A percentile compares a stretch with the other conserved stretches of the same genome.
Evolutionary conservation across 306 rosid species (phyloP).

Genomic region (Heteromeles arbutifolia): DNA sequence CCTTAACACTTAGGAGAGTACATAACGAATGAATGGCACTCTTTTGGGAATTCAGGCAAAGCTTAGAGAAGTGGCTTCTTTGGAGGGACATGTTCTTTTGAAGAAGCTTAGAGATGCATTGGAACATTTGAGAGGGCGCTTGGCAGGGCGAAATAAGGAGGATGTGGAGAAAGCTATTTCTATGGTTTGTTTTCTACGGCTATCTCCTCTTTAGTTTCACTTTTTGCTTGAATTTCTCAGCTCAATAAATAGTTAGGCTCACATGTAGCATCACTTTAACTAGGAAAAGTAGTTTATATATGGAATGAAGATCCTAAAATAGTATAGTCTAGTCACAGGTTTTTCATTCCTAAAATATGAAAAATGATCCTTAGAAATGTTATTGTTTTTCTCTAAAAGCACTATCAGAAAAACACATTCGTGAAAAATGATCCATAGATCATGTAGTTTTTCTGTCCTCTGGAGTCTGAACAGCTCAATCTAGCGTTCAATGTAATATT

Average conservation of each 20-base stretch:
- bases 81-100: conserved; percentile 96
- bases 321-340: background rate
- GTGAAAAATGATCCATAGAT: too few species aligned
- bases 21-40: background rate
- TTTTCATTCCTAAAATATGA: background rate
- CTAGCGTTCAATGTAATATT: background rate
- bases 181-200: conserved; percentile 54
- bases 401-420: background rate
- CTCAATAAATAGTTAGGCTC: background rate
- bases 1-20: background rate
- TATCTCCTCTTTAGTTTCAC: background rate
- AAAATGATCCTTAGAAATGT: background rate
- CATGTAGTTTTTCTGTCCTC: background rate
- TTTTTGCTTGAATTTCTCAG: conserved; percentile 18
- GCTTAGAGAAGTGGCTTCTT: conserved; percentile 80
- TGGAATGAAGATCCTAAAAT: background rate
- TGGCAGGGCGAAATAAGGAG: conserved; percentile 78
- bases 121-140: conserved; percentile 65
- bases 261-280: background rate
- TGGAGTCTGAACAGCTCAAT: background rate
- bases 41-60: conserved; percentile 58
- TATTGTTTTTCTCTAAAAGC: background rate
- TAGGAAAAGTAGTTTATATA: background rate
- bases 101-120: conserved; percentile 95
- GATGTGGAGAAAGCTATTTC: conserved; percentile 96